Base-by-base conservation (phyloP, 192 early-diverging fungal species). In the Podila horticola region DNA sequence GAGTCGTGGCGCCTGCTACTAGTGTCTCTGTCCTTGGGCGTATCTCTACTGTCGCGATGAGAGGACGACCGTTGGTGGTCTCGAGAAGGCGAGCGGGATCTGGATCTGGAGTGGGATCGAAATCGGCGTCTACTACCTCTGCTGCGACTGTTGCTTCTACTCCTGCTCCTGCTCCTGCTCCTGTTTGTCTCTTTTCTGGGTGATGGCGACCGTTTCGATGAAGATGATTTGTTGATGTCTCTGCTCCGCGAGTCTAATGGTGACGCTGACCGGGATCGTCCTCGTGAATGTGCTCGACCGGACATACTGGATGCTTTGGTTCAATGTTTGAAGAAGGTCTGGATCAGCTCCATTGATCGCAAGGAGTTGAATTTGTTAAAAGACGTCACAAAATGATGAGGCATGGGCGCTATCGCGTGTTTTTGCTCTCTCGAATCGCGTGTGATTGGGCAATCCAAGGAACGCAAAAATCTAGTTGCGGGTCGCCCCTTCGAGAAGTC, bases 131-230 rank as follows among this genome's bases (percentile, higher is more conserved):
- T 31, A 10, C 45, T 66, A 3, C 2, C 28, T 22, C 41, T 11
- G 28, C 41, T 60, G 13, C 36, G 22, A 34, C 71, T 64, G 15
- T 45, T 64, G 33, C 36, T 38, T 51, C 59, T 62, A 2, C 52
- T 58, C 3, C 22, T 67, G 31, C 50, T 51, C 24, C 29, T 60
- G 31, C 45, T 62, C 29, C 48, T 66, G 22, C 33, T 20, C 6
- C 62, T 45, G 41, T 7, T 45, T 12, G 22, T 49, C 52, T 26
- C 22, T 19, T 55, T n/a, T 24, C n/a, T 55, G 24, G 52, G 52
- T 26, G 52, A 55, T 55, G 52, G 52, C 52, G 52, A 55, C 6
- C 52, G 52, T 55, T 55, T n/a, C 24, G 52, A 24, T 55, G 52
- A 50, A 3, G 49, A 55, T n/a, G 20, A 24, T 55, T 26, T 55